A percentile compares a stretch with the other conserved stretches of the same genome.
phyloP scores from a whole-genome alignment of 2,329 filamentous ascomycete genomes.

The Fusarium irregulare region DNA sequence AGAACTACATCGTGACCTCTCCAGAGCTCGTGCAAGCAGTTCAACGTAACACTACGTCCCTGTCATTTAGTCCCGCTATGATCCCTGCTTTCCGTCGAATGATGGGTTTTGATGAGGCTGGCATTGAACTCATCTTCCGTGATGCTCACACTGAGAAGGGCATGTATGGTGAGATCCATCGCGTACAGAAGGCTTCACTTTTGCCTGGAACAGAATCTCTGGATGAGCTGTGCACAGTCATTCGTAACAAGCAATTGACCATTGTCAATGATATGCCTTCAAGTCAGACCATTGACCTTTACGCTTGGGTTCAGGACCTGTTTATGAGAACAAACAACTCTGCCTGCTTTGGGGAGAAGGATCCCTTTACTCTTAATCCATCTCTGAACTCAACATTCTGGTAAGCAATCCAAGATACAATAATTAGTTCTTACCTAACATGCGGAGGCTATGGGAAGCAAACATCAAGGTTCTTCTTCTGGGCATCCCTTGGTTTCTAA shows the following conservation, averaged over 20 bases:
- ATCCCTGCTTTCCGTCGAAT: slow-evolving; percentile 37
- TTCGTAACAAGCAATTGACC: slow-evolving; percentile 14
- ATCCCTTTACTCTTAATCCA: slow-evolving; percentile 28
- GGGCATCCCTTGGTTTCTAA: slow-evolving; percentile 34
- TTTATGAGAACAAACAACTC: slow-evolving; percentile 40
- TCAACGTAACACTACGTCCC: slow-evolving; percentile 29
- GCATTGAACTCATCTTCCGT: slow-evolving; percentile 39
- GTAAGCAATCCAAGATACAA: neutral
- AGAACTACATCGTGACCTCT: slow-evolving; percentile 40
- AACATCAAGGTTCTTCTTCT: slow-evolving; percentile 33
- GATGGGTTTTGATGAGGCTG: slow-evolving; percentile 37
- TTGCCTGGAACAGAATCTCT: slow-evolving; percentile 33
- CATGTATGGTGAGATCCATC: slow-evolving; percentile 40
- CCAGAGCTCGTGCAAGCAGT: slow-evolving; percentile 38
- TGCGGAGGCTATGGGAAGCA: slow-evolving; percentile 26
- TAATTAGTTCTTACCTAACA: neutral
- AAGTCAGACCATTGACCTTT: slow-evolving; percentile 22
- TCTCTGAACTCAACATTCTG: slow-evolving; percentile 22
- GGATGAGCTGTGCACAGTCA: slow-evolving; percentile 16
- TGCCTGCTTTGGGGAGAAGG: slow-evolving; percentile 35
- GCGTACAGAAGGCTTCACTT: slow-evolving; percentile 30
- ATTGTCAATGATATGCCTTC: slow-evolving; percentile 20
- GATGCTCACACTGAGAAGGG: slow-evolving; percentile 41
- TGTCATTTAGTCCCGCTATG: slow-evolving; percentile 36
- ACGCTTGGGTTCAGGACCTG: slow-evolving; percentile 29